Conservation (phyloP, 1,284 basidiomycete genomes). For the Abortiporus biennis region DNA sequence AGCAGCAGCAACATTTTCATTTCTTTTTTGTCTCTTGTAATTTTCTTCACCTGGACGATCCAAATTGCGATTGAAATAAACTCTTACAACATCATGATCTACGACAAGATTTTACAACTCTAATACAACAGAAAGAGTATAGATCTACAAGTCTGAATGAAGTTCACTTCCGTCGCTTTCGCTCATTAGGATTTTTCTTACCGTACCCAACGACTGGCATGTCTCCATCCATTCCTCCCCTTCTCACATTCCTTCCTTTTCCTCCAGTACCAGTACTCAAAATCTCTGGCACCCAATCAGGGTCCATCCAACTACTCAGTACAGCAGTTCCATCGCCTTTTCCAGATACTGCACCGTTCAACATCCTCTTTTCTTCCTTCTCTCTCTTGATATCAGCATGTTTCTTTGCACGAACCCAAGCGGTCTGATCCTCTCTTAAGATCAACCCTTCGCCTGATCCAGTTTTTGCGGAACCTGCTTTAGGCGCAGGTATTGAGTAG, state of each 20-base stretch:
- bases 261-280: slow-evolving; percentile 69
- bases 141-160: neutral
- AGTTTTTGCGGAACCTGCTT: slow-evolving; percentile 81
- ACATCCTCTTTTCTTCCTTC: slow-evolving; percentile 74
- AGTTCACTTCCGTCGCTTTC: slow-evolving; percentile 48
- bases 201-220: slow-evolving; percentile 84
- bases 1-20: too few relatives aligned
- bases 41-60: too few relatives aligned
- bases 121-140: neutral
- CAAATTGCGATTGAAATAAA: too few relatives aligned
- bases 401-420: slow-evolving; percentile 81
- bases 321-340: slow-evolving; percentile 42
- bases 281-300: slow-evolving; percentile 93
- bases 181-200: slow-evolving; percentile 82
- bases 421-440: slow-evolving; percentile 85
- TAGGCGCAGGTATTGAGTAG: slow-evolving; percentile 91
- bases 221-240: slow-evolving; percentile 48
- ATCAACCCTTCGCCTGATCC: slow-evolving; percentile 80
- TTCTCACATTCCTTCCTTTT: slow-evolving; percentile 57
- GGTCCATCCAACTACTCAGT: slow-evolving; percentile 86
- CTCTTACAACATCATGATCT: too few relatives aligned
- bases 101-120: too few relatives aligned
- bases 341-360: slow-evolving; percentile 56
- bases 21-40: too few relatives aligned
- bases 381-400: slow-evolving; percentile 64